Conservation (phyloP, 2,329 filamentous ascomycete genomes). For the Monosporascus sp. region DNA sequence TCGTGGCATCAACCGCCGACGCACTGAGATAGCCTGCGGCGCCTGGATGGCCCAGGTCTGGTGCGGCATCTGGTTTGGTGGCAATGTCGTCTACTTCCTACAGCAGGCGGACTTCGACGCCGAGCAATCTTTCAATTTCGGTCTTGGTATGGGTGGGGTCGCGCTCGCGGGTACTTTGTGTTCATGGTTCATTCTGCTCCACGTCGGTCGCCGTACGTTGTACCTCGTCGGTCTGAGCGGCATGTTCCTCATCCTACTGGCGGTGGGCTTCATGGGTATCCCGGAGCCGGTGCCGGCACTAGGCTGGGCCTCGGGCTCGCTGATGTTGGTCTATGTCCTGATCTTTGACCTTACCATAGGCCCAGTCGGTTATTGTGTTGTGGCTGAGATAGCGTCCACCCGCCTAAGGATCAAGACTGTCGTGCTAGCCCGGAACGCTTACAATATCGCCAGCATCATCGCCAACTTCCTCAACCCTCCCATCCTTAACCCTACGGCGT, state of each 20-base stretch:
- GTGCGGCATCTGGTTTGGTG: slow-evolving; percentile 22
- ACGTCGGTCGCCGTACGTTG: slow-evolving; percentile 30
- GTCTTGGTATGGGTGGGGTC: slow-evolving; percentile 34
- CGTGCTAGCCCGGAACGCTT: slow-evolving; percentile 31
- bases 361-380: slow-evolving; percentile 38
- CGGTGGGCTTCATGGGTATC: slow-evolving; percentile 30
- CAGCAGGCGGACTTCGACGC: slow-evolving; percentile 17
- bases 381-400: slow-evolving; percentile 36
- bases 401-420: slow-evolving; percentile 37
- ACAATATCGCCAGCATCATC: slow-evolving; percentile 33
- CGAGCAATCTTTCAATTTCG: slow-evolving; percentile 33
- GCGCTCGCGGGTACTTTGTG: slow-evolving; percentile 34
- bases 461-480: slow-evolving; percentile 27
- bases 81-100: slow-evolving; percentile 26
- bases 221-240: slow-evolving; percentile 28
- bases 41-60: slow-evolving; percentile 26
- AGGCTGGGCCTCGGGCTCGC: slow-evolving; percentile 30
- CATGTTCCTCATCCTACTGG: slow-evolving; percentile 28
- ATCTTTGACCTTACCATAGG: slow-evolving; percentile 38
- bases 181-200: not conserved
- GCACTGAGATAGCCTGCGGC: slow-evolving; percentile 1
- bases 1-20: slow-evolving; percentile 1
- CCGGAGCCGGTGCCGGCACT: slow-evolving; percentile 31
- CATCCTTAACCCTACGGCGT: slow-evolving; percentile 24
- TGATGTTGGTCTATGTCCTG: slow-evolving; percentile 34